Evolutionary conservation across 805 yeast genomes (phyloP), one percentile per base, ranked within the genome.

Genomic region (Wickerhamomyces mucosus): DNA sequence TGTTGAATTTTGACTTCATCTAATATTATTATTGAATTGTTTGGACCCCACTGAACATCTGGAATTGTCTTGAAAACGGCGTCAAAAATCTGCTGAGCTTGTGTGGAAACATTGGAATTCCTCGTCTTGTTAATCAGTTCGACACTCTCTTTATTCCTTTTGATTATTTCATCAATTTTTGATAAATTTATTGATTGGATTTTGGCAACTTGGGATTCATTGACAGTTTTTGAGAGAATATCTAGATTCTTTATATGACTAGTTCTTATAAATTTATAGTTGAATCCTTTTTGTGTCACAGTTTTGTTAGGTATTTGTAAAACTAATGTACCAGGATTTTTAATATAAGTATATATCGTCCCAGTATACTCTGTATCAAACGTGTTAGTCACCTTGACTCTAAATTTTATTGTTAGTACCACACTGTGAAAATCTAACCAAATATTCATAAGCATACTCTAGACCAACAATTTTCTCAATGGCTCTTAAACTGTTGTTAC

Each of bases 301-400:
- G 35, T 31, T 7, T 25, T 30, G 0, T 26, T 16, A 4, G 45
- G 36, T 3, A 41, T 19, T 26, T 48, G 50, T 3, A 51, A 58
- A 35, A 62, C 55, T 1, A 63, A 40, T 1, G 61, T 50, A 20
- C 40, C 57, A 33, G 62, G 64, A 6, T 36, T 34, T 7, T 75
- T 60, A 35, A 72, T 69, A 50, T 69, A 77, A 8, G 85, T 67
- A 50, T 74, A 77, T 23, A 82, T 65, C 20, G 65, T 58, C 2
- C 92, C 94, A n/a, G 63, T 61, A 32, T 74, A 61, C 7, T 61
- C 60, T 18, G 66, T 63, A 45, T 78, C 84, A 28, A 74, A 56
- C 6, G 68, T 57, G 31, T 82, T 81, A 10, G 71, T 67, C 32
- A 80, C 61, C 46, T 64, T 72, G 36, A 82, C 81, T 44, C 75